Evolutionary conservation across 805 yeast species (phyloP).

Genomic region (Candida caryicola): DNA sequence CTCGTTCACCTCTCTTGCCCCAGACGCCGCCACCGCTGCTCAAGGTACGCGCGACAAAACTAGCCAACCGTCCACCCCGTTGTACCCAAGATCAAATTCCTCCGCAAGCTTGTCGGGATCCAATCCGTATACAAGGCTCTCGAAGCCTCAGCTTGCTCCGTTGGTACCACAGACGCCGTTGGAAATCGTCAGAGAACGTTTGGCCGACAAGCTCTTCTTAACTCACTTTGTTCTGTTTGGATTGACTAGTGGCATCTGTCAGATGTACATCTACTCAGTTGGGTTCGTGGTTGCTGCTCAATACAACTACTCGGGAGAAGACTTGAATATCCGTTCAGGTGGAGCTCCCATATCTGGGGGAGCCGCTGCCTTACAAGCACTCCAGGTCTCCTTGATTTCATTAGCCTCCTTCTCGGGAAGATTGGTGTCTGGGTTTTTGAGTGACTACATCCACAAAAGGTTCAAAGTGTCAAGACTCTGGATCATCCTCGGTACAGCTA

Average conservation of each 20-base stretch:
- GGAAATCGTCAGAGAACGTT: conserved; percentile 18
- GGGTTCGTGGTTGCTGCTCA: conserved; percentile 65
- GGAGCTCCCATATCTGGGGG: conserved; percentile 9
- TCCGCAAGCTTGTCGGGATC: conserved; percentile 4
- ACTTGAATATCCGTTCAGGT: background rate
- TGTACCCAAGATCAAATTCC: background rate
- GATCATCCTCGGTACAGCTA: conserved; percentile 50
- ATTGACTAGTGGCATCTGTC: conserved; percentile 61
- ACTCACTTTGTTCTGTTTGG: conserved; percentile 56
- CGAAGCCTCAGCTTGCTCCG: background rate
- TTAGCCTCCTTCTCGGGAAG: conserved; percentile 65
- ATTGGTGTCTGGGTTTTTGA: conserved; percentile 59
- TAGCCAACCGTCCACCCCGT: background rate
- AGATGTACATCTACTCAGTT: conserved; percentile 67
- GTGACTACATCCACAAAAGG: conserved; percentile 56
- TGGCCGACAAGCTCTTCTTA: conserved; percentile 37
- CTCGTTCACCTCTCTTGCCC: conserved; percentile 14
- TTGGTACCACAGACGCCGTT: conserved; percentile 9
- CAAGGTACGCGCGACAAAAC: conserved; percentile 11
- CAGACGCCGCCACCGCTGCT: conserved; percentile 15
- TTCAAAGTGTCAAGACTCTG: conserved; percentile 60
- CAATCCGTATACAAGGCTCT: background rate
- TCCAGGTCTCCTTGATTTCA: conserved; percentile 69
- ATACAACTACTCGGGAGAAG: conserved; percentile 16
- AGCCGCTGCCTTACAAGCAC: conserved; percentile 55